Evolutionary conservation across 129 eudicot species (phyloP).

Genomic region (Saposhnikovia divaricata): DNA sequence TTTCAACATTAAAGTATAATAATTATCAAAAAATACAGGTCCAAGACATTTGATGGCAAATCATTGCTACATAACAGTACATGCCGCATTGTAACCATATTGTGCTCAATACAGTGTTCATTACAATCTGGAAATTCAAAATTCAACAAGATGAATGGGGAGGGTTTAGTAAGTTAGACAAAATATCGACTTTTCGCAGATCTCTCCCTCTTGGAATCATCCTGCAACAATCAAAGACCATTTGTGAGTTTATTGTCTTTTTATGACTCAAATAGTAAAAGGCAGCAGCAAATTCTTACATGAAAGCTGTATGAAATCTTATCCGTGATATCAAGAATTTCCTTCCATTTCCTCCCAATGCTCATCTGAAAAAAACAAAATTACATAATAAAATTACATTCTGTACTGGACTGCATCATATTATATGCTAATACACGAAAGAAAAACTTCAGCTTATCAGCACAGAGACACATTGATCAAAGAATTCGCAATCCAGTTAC

Average conservation of each 20-base stretch:
- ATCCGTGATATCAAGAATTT: conserved; percentile 60
- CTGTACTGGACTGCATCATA: neutral
- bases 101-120: neutral
- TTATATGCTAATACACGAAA: neutral
- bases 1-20: neutral
- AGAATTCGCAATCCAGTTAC: neutral
- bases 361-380: conserved; percentile 49
- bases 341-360: conserved; percentile 96
- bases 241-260: neutral
- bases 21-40: neutral
- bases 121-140: neutral
- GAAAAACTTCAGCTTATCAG: neutral
- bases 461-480: neutral
- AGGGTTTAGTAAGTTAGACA: conserved; percentile 17
- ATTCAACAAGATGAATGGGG: neutral
- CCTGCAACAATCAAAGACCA: conserved; percentile 30
- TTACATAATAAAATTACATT: neutral
- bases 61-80: neutral
- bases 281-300: conserved; percentile 29
- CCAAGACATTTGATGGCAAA: neutral
- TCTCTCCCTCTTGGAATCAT: conserved; percentile 48
- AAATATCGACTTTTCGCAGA: conserved; percentile 37
- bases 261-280: neutral
- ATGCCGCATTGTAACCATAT: neutral
- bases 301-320: conserved; percentile 67